Evolutionary conservation across 2,329 filamentous ascomycete species (phyloP), one percentile per base, ranked within the genome.

Genomic region (Colletotrichum spinosum): DNA sequence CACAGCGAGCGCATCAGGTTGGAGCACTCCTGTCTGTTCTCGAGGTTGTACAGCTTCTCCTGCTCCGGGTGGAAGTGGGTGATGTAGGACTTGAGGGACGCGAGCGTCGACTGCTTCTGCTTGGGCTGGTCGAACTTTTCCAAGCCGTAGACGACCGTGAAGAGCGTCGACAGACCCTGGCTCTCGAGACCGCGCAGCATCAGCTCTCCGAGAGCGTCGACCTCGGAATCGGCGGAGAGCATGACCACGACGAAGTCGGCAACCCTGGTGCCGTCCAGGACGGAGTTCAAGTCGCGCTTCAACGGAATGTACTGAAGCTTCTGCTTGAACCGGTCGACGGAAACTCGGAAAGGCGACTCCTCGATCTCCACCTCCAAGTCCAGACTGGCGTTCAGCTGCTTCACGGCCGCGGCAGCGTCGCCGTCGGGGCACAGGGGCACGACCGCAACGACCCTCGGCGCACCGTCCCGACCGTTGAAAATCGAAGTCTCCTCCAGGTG

Each of bases 171-270:
- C 70, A 99, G 88, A 72, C 96, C 96, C 80, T 99, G 96, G 71
- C 93, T 92, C 80, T 97, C 94, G 38, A 98, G 90, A 52, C 92
- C 91, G 71, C 93, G 89, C 67, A 99, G 83, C 63, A 98, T 90
- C 71, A 93, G 81, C 78, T 98, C 94, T 69, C 94, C 95, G 45
- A 94, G 80, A 54, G 90, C 86, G 72, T 97, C 95, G 7, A 97
- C 92, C 77, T 97, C 93, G 67, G 92, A 87, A 49, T 91, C 86
- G 17, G 94, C 89, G 4, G 94, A 97, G 3, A 99, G 80, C 12
- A 97, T 84, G 67, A 98, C 88, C 8, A 98, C 79, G 11, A 99
- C 92, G 76, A 97, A 98, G 77, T 99, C 96, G 42, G 96, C 94
- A 15, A 93, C 86, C 60, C 93, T 88, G 67, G 93, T 94, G 44